Evolutionary conservation across 2,329 filamentous ascomycete genomes (phyloP).

Genomic region (Elsinoe arachidis): DNA sequence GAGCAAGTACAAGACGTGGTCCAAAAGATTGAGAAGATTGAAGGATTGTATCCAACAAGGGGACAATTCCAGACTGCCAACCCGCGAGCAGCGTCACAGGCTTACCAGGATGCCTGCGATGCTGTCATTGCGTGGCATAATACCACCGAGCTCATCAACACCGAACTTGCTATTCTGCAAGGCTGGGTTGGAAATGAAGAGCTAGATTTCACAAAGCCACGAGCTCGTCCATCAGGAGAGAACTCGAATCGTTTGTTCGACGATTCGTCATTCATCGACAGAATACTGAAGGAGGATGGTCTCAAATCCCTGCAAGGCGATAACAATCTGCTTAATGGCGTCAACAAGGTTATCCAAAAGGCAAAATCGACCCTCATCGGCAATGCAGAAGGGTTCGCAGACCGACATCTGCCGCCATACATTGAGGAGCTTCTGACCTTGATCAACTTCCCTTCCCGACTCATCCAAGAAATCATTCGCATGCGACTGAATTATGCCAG

Average conservation of each 20-base stretch:
- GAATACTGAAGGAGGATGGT: constrained; percentile 90
- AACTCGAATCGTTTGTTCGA: constrained; percentile 68
- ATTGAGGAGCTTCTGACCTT: constrained; percentile 92
- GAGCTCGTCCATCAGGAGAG: constrained; percentile 52
- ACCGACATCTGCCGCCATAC: constrained; percentile 86
- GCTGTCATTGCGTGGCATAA: constrained; percentile 95
- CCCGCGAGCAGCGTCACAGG: constrained; percentile 63
- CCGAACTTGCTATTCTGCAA: constrained; percentile 80
- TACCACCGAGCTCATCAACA: constrained; percentile 92
- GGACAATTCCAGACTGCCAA: constrained; percentile 65
- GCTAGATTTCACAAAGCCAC: constrained; percentile 75
- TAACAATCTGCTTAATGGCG: constrained; percentile 70
- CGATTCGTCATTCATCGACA: constrained; percentile 87
- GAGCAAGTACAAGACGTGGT: constrained; percentile 88
- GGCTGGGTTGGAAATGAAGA: constrained; percentile 97
- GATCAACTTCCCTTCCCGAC: constrained; percentile 91
- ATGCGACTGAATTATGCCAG: constrained; percentile 84
- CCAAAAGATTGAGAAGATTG: constrained; percentile 79
- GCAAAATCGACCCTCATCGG: constrained; percentile 84
- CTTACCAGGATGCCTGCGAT: constrained; percentile 75
- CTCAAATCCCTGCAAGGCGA: constrained; percentile 84
- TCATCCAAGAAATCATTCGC: constrained; percentile 94
- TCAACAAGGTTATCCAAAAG: constrained; percentile 82
- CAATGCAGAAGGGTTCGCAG: constrained; percentile 75
- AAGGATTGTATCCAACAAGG: constrained; percentile 75